Base-by-base conservation (phyloP, 2,329 filamentous ascomycete species). In the Cercospora zeina region DNA sequence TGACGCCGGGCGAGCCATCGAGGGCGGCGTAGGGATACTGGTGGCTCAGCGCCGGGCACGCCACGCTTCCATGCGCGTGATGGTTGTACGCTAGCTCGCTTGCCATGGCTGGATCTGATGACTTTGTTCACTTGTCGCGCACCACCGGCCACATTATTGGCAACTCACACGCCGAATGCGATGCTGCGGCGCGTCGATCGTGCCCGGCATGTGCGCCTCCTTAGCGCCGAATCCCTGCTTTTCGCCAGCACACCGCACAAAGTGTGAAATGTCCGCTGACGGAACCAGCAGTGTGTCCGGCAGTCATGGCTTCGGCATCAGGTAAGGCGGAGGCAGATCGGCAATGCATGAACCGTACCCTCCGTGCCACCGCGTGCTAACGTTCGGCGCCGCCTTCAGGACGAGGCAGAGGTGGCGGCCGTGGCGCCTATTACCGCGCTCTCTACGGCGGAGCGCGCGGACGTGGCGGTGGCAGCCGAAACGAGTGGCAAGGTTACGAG, bases 361-460 rank as follows among this genome's bases (percentile, higher is more conserved):
- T 6, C 24, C 24, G 6, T 27, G 24, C 3, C 24, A 27, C 24
- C 10, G 27, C 9, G 24, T 53, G 62, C 64, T 66, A 42, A 66
- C 51, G 54, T 33, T 8, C 21, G 16, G 42, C 37, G 37, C 61
- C 57, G 53, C 36, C 13, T 50, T 14, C 30, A 62, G 62, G 37
- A 63, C 66, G 42, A 49, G 66, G 55, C 51, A 68, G 65, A 45
- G 67, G 71, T 59, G 71, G 69, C 61, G 71, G 69, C 42, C 64
- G 72, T 47, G 70, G 71, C 51, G 71, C 72, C 16, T 73, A 71
- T 58, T 73, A 68, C 61, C 69, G 68, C 37, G 67, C 66, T 33
- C 67, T 62, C 30, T 73, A 74, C 61, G 71, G 70, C 56, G 61
- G 61, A 27, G 49, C 63, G 16, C 49, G 64, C 24, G 66, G 69